Base-by-base conservation (phyloP, 345 rosid species). In the Populus euphratica region DNA sequence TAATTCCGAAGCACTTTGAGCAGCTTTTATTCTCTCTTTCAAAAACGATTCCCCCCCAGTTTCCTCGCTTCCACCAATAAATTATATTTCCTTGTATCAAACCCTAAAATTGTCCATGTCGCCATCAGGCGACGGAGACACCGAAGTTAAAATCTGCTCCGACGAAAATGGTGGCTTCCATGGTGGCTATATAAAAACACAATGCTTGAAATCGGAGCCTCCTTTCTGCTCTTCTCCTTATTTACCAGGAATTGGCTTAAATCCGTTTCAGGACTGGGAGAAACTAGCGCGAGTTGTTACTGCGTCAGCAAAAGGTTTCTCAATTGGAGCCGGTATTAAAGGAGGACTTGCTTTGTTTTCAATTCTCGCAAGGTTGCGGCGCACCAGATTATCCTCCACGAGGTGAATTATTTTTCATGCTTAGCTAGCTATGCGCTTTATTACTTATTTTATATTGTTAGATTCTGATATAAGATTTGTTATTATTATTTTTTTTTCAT, bases 251-350 rank as follows among this genome's bases (percentile, higher is more conserved):
- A 18, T 68, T 83, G 18, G 83, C 82, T 79, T 72, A 71, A 31
- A 72, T 68, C 81, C 83, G 13, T 79, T 86, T 29, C 77, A 70
- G 39, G 90, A 91, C n/a, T 85, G 91, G 6, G 96, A 93, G 67
- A 93, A 88, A 87, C 80, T 95, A 33, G 73, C 87, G 39, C 89
- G 99, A 84, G 80, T 91, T 35, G 25, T 92, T 33, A 80, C 85
- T 12, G 97, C 99, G 71, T 87, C 93, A 2, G 84, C 64, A 13
- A 95, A 89, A 86, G 97, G 97, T 61, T 95, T 93, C 89, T 87
- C 98, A 35, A 91, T 95, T 47, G 99, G 99, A 71, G 93, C 98
- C 21, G 99, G 99, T 41, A 85, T 95, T 59, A 93, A 93, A 90
- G 99, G 99, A 25, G 99, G 99, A 76, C 83, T 95, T 25, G 90